Percentiles rank a stretch among this genome's conserved stretches.
These are phyloP conservation scores for Pseudogymnoascus sp. DNA, from an alignment of 2,329 filamentous ascomycete genomes.

Conservation along the genomic window DNA sequence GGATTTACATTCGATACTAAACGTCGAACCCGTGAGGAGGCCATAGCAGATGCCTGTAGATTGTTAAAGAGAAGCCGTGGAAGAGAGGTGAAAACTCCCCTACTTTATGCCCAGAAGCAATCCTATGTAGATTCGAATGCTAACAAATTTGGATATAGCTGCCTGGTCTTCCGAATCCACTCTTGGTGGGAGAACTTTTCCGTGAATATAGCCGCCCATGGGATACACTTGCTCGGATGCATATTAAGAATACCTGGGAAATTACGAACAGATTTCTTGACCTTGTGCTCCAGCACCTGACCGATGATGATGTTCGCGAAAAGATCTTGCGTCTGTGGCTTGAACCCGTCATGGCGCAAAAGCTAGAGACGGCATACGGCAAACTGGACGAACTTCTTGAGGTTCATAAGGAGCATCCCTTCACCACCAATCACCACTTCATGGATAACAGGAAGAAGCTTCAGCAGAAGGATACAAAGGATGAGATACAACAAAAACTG, in stretches of 20 bases:
- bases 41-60: constrained; percentile 14
- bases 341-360: constrained; percentile 13
- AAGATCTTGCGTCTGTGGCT: constrained; percentile 14
- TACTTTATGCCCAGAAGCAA: constrained; percentile 1
- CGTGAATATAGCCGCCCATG: constrained; percentile 19
- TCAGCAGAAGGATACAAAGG: constrained; percentile 8
- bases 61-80: constrained; percentile 18
- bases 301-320: constrained; percentile 2
- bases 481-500: constrained; percentile 7
- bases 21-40: constrained; percentile 12
- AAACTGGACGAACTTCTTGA: constrained; percentile 18
- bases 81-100: constrained; percentile 13
- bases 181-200: constrained; percentile 19
- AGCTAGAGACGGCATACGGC: constrained; percentile 12
- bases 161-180: constrained; percentile 14
- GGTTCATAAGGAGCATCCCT: constrained; percentile 18
- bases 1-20: too few species aligned
- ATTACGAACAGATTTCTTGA: constrained; percentile 13
- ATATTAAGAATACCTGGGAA: constrained; percentile 17
- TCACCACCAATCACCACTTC: constrained; percentile 16
- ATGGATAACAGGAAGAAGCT: constrained; percentile 12
- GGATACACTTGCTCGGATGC: constrained; percentile 12
- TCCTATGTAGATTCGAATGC: background rate
- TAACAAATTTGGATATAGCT: background rate
- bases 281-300: constrained; percentile 14